Base-by-base conservation (phyloP, 257 asterid genomes). In the Przewalskia tangutica region DNA sequence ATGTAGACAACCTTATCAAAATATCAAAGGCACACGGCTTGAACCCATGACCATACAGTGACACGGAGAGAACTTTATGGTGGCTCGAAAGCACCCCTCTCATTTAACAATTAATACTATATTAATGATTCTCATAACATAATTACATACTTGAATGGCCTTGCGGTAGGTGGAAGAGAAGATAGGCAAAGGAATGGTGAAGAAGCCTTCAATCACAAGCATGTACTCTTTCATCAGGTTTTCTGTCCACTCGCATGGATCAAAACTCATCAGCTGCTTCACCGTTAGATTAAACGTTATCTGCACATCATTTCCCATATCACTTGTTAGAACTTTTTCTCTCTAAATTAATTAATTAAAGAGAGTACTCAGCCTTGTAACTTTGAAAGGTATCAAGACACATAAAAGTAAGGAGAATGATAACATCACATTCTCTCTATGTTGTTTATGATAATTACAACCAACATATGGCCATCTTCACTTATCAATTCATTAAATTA, bases 231-330 rank as follows among this genome's bases (percentile, higher is more conserved):
- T 93, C 99, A 94, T 96, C 51, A 96, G 88, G n/a, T 92, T 92
- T 85, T 92, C 97, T 8, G 99, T 94, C 98, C 97, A 94, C 88
- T 94, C 97, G 83, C 99, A 93, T 9, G 97, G 99, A 94, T 96
- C 99, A 80, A 96, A 89, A 87, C 99, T 96, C 98, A 96, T 91
- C 75, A 96, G 83, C 84, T 90, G 98, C 95, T 96, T 96, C 90
- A 96, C 98, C 81, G 95, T 91, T 81, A 96, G 85, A 83, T 91
- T 88, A 91, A 96, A 96, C 84, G 97, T 96, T 32, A 96, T 96
- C 99, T 96, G 98, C 91, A 84, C 44, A 79, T 40, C 12, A 73
- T 46, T 14, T 71, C 34, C 65, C 7, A 44, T 20, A 42, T 16
- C 60, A 54, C 60, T 54, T 40, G 55, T 68, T 5, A 68, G 17